Percentiles rank a stretch among this genome's conserved stretches.
Conservation (phyloP, 106 monocot species). For the Ottelia alismoides region DNA sequence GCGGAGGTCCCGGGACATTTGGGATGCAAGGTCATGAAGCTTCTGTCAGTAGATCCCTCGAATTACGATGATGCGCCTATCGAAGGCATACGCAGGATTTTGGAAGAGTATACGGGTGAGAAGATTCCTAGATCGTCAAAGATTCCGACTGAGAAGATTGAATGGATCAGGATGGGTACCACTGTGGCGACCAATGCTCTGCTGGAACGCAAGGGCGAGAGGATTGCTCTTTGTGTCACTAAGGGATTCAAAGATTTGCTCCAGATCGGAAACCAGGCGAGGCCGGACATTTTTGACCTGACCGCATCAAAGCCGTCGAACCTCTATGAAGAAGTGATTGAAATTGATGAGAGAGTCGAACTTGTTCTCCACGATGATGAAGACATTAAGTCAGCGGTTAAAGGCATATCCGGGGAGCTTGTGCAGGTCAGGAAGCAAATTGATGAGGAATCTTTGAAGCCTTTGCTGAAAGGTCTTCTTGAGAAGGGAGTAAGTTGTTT, state of each 20-base stretch:
- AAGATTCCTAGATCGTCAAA: conserved; percentile 64
- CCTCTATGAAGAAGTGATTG: conserved; percentile 89
- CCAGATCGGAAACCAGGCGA: conserved; percentile 92
- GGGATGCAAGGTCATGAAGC: conserved; percentile 64
- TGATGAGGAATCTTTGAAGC: conserved; percentile 46
- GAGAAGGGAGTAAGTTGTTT: conserved; percentile 77
- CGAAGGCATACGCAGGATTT: conserved; percentile 83
- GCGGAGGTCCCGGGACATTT: conserved; percentile 67
- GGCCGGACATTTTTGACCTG: conserved; percentile 87
- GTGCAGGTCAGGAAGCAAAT: conserved; percentile 56
- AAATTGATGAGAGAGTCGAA: conserved; percentile 86
- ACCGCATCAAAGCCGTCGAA: conserved; percentile 76
- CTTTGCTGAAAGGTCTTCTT: conserved; percentile 46
- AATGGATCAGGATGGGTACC: conserved; percentile 98
- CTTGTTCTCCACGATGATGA: conserved; percentile 35
- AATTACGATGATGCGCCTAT: conserved; percentile 93
- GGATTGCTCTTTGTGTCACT: conserved; percentile 90
- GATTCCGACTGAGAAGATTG: conserved; percentile 82
- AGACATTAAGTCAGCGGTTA: conserved; percentile 12
- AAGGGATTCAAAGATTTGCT: conserved; percentile 77
- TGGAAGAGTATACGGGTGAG: conserved; percentile 55
- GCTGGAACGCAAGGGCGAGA: conserved; percentile 87
- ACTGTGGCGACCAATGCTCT: conserved; percentile 96
- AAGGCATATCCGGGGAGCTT: conserved; percentile 79
- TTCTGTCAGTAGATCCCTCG: conserved; percentile 78